Conservation (phyloP, 1,284 basidiomycete species). For the Heliocybe sulcata region DNA sequence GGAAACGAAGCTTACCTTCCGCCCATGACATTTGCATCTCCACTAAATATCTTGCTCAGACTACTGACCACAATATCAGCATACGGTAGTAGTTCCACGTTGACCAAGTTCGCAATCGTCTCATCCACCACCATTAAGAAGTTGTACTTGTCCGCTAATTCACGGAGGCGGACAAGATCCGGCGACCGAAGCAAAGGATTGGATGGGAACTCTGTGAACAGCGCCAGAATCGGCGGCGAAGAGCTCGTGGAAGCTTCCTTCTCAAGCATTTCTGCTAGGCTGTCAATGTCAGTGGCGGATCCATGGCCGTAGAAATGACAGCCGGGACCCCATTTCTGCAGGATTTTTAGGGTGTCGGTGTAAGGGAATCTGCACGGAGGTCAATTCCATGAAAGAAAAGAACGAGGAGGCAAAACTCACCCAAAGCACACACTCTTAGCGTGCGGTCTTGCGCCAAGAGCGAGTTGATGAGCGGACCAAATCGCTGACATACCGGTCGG, state of each 20-base stretch:
- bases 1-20: constrained; percentile 59
- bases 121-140: constrained; percentile 94
- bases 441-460: constrained; percentile 39
- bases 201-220: constrained; percentile 90
- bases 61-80: constrained; percentile 94
- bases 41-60: constrained; percentile 93
- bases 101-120: constrained; percentile 94
- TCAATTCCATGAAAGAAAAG: constrained; percentile 5
- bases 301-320: constrained; percentile 89
- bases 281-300: constrained; percentile 67
- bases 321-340: constrained; percentile 97
- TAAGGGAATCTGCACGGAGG: constrained; percentile 77
- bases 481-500: constrained; percentile 92
- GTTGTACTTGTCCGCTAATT: constrained; percentile 82
- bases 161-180: constrained; percentile 72
- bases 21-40: constrained; percentile 96
- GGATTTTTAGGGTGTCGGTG: constrained; percentile 93
- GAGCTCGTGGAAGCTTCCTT: constrained; percentile 33
- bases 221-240: constrained; percentile 47
- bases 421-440: constrained; percentile 93
- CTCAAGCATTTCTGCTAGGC: constrained; percentile 61
- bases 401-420: constrained; percentile 37
- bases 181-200: constrained; percentile 89
- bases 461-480: constrained; percentile 82
- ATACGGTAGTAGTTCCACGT: constrained; percentile 87